A percentile compares a stretch with the other conserved stretches of the same genome.
Evolutionary conservation across 345 rosid species (phyloP).

Genomic region (Microcos paniculata): DNA sequence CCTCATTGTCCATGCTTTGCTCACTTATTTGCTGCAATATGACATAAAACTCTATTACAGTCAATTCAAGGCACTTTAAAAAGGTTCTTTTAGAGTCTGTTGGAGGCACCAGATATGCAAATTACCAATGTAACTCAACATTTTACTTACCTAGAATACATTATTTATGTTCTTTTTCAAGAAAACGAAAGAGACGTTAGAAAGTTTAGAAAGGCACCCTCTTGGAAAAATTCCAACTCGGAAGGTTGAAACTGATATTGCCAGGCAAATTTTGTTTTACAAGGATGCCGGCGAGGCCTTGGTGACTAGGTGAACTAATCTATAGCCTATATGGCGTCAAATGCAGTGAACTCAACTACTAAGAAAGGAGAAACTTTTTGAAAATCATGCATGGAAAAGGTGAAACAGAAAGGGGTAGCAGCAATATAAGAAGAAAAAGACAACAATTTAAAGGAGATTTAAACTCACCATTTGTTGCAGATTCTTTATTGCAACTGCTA

Average conservation of each 20-base stretch:
- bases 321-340: background rate
- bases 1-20: slow-evolving; percentile 27
- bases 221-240: too few relatives aligned
- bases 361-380: background rate
- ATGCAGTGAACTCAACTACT: background rate
- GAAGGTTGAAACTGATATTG: background rate
- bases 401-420: background rate
- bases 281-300: background rate
- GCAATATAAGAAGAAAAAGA: background rate
- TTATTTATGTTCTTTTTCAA: too few relatives aligned
- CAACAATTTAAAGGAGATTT: background rate
- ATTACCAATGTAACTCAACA: too few relatives aligned
- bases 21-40: slow-evolving; percentile 34
- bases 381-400: background rate
- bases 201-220: too few relatives aligned
- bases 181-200: too few relatives aligned
- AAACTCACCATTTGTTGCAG: slow-evolving; percentile 38
- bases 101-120: background rate
- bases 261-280: background rate
- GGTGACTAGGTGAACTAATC: background rate
- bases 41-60: slow-evolving; percentile 11
- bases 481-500: slow-evolving; percentile 56
- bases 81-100: background rate
- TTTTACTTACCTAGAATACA: too few relatives aligned
- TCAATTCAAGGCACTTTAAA: background rate